These are phyloP conservation scores for Magnaporthiopsis rhizophila DNA, from an alignment of 2,329 filamentous ascomycete species.

Conservation along the genomic window DNA sequence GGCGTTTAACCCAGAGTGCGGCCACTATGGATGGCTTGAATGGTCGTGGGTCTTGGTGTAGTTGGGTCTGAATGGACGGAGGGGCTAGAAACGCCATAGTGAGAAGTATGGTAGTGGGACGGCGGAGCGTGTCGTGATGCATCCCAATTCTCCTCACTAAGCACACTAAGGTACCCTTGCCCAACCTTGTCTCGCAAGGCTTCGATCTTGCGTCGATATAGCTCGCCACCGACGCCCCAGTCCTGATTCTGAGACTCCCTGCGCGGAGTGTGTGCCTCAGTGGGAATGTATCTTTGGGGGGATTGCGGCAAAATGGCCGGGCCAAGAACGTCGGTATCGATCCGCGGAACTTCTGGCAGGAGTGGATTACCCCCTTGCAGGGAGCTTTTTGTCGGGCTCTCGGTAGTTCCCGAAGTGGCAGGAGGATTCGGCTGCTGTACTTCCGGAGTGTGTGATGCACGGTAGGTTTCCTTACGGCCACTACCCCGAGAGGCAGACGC, in stretches of 20 bases:
- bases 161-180: constrained; percentile 75
- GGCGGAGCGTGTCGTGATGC: constrained; percentile 25
- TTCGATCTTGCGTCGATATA: constrained; percentile 84
- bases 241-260: constrained; percentile 29
- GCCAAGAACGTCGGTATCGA: constrained; percentile 26
- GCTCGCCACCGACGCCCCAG: constrained; percentile 63
- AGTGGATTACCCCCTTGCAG: constrained; percentile 15
- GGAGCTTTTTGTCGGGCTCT: constrained; percentile 24
- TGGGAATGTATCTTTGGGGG: constrained; percentile 22
- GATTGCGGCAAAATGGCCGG: constrained; percentile 18
- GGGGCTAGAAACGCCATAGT: constrained; percentile 27
- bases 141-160: constrained; percentile 70
- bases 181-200: constrained; percentile 78
- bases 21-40: constrained; percentile 45
- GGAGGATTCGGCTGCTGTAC: constrained; percentile 19
- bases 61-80: constrained; percentile 28
- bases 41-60: constrained; percentile 26
- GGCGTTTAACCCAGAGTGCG: constrained; percentile 39
- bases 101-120: constrained; percentile 27
- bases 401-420: constrained; percentile 18
- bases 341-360: constrained; percentile 27
- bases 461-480: constrained; percentile 29
- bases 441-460: constrained; percentile 35
- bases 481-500: constrained; percentile 12
- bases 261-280: constrained; percentile 18